phyloP scores from a whole-genome alignment of 1,284 basidiomycete species.

The Cutaneotrichosporon cavernicola region DNA sequence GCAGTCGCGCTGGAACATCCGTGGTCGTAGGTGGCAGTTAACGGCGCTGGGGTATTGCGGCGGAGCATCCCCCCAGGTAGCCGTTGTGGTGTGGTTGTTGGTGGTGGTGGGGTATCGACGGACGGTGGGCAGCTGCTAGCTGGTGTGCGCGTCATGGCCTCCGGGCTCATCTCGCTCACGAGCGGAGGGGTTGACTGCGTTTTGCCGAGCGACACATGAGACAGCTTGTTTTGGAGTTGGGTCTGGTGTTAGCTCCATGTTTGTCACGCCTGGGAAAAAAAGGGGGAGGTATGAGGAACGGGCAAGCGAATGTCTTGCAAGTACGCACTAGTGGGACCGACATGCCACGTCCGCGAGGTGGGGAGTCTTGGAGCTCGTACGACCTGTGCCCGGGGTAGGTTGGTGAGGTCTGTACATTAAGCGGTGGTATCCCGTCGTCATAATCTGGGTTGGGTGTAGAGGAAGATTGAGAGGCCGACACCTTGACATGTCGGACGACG shows the following conservation, averaged over 20 bases:
- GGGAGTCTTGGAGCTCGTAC: background rate
- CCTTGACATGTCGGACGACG: background rate
- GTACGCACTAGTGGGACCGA: constrained; percentile 44
- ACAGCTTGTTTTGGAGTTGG: constrained; percentile 44
- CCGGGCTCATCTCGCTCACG: constrained; percentile 12
- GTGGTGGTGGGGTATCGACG: constrained; percentile 15
- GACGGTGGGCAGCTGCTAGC: constrained; percentile 19
- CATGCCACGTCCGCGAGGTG: constrained; percentile 38
- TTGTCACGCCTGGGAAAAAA: background rate
- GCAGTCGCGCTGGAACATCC: constrained; percentile 37
- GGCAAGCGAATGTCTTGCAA: background rate
- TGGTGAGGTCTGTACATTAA: background rate
- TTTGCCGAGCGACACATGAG: constrained; percentile 39
- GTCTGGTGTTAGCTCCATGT: constrained; percentile 8
- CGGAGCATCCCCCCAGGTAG: constrained; percentile 7
- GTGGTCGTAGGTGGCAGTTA: constrained; percentile 18
- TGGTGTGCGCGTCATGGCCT: constrained; percentile 12
- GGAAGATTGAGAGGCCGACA: background rate
- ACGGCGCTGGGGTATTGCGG: constrained; percentile 18
- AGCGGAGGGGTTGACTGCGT: constrained; percentile 28
- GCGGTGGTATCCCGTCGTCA: background rate
- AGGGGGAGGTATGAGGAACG: background rate
- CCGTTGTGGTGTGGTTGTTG: constrained; percentile 17
- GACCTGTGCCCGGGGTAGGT: background rate
- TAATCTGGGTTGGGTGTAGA: background rate